Evolutionary conservation across 257 asterid species (phyloP), one percentile per base, ranked within the genome.

Genomic region (Penstemon davidsonii): DNA sequence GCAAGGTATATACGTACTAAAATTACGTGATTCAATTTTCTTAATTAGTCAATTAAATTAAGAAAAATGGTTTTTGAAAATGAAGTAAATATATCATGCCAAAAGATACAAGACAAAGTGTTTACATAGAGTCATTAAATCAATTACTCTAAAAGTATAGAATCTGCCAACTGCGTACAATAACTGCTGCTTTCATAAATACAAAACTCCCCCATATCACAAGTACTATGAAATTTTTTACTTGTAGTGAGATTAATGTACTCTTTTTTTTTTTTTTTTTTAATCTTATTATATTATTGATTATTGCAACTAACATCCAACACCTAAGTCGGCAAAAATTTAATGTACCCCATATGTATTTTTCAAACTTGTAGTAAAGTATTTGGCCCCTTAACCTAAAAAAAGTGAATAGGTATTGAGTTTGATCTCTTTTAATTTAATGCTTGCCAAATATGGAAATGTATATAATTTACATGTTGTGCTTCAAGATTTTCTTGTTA

Each of bases 1-100:
- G 99, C 99, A 15, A 91, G 99, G 99, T 88, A 84, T 50, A 5
- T 10, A 13, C n/a, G 4, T 9, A 13, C 37, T 25, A 18, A 36
- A 47, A 42, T 3, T 38, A 1, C 12, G 12, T 19, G 4, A 11
- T 54, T 7, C 5, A 7, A 11, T 15, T 46, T 49, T 4, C 18
- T 25, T 36, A 11, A 13, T 41, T 9, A 44, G 8, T 39, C 4
- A 46, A 49, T 64, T 33, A 0, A 25, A 43, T 15, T 8, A 25
- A 66, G 60, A 43, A 18, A 41, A 5, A 9, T 49, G 15, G n/a
- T 12, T 49, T 10, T 1, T 3, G 11, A 49, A 12, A 4, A 49
- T 3, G 11, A 11, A 3, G n/a, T 7, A 46, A 46, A 6, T 3
- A 40, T 39, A 36, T 59, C 36, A 10, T 39, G 64, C 43, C 12